phyloP scores from a whole-genome alignment of 495 filamentous ascomycete genomes.

The Annulohypoxylon maeteangense region DNA sequence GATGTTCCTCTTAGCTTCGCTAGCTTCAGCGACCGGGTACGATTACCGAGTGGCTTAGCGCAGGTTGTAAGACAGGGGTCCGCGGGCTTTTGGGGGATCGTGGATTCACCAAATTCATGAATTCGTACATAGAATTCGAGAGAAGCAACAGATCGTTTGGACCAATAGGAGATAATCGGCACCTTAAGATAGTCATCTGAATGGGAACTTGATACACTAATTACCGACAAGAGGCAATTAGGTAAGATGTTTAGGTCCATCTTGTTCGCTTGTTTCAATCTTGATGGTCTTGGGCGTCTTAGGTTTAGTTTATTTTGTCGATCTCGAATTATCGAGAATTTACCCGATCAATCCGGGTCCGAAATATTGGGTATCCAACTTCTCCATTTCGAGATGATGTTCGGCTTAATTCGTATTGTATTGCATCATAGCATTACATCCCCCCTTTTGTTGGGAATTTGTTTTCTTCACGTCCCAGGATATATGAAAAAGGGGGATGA shows the following conservation, averaged over 20 bases:
- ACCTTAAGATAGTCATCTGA: neutral
- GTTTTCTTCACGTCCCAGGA: neutral
- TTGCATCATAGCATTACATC: constrained; percentile 37
- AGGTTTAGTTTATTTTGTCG: constrained; percentile 27
- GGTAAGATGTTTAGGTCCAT: constrained; percentile 3
- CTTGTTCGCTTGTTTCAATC: neutral
- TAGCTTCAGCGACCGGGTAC: constrained; percentile 36
- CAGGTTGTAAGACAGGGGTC: constrained; percentile 25
- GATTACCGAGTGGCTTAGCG: constrained; percentile 38
- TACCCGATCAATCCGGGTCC: constrained; percentile 36
- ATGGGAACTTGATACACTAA: neutral
- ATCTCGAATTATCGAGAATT: constrained; percentile 43
- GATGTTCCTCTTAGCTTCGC: constrained; percentile 22
- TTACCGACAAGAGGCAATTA: constrained; percentile 12
- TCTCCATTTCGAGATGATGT: constrained; percentile 11
- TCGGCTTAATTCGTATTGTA: constrained; percentile 20
- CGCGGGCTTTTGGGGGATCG: constrained; percentile 14
- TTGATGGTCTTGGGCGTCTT: neutral
- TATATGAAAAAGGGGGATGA: constrained; percentile 6
- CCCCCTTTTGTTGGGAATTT: constrained; percentile 24
- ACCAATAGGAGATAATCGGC: constrained; percentile 9
- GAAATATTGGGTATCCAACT: constrained; percentile 5
- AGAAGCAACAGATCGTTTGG: neutral
- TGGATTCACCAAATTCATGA: neutral
- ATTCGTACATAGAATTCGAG: neutral